phyloP scores from a whole-genome alignment of 2,329 filamentous ascomycete species.

The Neofusicoccum kwambonambiense region DNA sequence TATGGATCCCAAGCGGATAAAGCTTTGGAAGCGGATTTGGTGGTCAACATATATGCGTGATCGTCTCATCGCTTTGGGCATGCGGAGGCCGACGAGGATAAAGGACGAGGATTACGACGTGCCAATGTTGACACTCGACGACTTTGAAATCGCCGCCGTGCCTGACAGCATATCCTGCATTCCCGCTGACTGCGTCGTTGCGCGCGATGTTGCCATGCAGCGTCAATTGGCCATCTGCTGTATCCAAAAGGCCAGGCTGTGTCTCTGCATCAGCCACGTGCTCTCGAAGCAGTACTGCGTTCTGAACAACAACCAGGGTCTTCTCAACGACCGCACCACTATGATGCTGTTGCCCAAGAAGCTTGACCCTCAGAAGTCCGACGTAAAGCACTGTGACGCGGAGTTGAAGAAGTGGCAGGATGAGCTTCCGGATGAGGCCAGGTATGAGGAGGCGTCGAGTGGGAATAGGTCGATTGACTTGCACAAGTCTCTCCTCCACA shows the following conservation, averaged over 20 bases:
- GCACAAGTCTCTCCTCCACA: constrained; percentile 83
- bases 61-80: constrained; percentile 85
- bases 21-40: constrained; percentile 93
- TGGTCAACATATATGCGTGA: constrained; percentile 98
- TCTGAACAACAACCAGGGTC: constrained; percentile 75
- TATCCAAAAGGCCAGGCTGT: constrained; percentile 86
- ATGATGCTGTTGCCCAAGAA: constrained; percentile 95
- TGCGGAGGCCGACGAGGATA: constrained; percentile 88
- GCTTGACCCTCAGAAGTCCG: constrained; percentile 74
- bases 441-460: constrained; percentile 62
- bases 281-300: constrained; percentile 91
- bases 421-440: constrained; percentile 68
- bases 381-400: constrained; percentile 74
- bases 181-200: constrained; percentile 66
- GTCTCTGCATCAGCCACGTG: constrained; percentile 84
- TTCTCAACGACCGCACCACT: constrained; percentile 65
- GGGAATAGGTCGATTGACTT: constrained; percentile 64
- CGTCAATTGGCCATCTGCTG: constrained; percentile 81
- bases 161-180: constrained; percentile 68
- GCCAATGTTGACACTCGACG: constrained; percentile 78
- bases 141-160: constrained; percentile 76
- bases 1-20: constrained; percentile 72
- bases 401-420: constrained; percentile 77
- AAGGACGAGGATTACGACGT: constrained; percentile 94
- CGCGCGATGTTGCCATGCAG: constrained; percentile 72